Evolutionary conservation across 495 filamentous ascomycete species (phyloP).

Genomic region (Lindgomyces ingoldianus): DNA sequence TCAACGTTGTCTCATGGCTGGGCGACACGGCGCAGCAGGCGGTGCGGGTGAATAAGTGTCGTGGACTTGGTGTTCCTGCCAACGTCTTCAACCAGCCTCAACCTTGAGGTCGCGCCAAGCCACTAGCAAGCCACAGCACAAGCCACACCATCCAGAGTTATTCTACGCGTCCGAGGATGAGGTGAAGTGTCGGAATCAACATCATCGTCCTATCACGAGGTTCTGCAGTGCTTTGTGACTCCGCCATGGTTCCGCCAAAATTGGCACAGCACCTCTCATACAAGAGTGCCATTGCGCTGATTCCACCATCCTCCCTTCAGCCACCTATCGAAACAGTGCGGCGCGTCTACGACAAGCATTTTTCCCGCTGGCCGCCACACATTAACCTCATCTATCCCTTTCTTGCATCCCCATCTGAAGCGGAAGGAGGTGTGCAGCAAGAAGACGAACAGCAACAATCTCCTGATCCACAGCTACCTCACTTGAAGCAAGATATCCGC

Average conservation of each 20-base stretch:
- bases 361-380: conserved; percentile 29
- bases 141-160: neutral
- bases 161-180: too few species aligned
- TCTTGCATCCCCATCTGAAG: conserved; percentile 17
- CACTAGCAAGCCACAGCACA: neutral
- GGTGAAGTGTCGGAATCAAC: too few species aligned
- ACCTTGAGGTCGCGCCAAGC: neutral
- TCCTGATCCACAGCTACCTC: neutral
- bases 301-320: conserved; percentile 26
- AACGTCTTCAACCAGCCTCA: neutral
- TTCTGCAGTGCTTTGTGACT: too few species aligned
- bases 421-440: neutral
- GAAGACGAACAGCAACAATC: neutral
- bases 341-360: conserved; percentile 18
- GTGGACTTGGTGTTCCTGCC: neutral
- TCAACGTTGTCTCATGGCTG: neutral
- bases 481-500: neutral
- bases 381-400: conserved; percentile 36
- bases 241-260: too few species aligned
- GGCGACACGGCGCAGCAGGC: neutral
- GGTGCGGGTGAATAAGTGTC: neutral
- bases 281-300: conserved; percentile 23
- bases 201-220: too few species aligned
- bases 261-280: conserved; percentile 32
- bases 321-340: conserved; percentile 24